Evolutionary conservation across 1,284 basidiomycete genomes (phyloP).

Genomic region (Naganishia albida): DNA sequence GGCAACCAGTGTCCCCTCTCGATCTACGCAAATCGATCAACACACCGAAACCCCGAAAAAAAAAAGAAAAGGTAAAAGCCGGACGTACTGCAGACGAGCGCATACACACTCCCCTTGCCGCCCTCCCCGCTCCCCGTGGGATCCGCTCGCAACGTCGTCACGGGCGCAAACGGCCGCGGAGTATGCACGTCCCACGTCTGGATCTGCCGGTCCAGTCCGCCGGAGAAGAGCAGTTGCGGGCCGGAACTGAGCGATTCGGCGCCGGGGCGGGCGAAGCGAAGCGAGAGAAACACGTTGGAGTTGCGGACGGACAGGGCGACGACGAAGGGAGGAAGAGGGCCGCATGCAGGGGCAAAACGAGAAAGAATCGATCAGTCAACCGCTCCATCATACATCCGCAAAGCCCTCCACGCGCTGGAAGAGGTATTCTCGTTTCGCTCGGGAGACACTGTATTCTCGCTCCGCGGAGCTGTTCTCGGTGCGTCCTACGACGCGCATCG

Average conservation of each 20-base stretch:
- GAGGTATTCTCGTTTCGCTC: no score
- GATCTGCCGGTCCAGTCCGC: slow-evolving; percentile 89
- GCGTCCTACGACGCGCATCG: slow-evolving; percentile 10
- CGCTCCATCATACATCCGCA: no score
- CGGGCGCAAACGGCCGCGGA: slow-evolving; percentile 48
- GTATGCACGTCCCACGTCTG: slow-evolving; percentile 88
- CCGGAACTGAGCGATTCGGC: slow-evolving; percentile 59
- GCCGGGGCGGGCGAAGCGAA: background rate
- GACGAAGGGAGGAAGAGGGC: no score
- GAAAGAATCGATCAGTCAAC: background rate
- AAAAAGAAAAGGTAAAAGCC: background rate
- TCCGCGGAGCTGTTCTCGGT: background rate
- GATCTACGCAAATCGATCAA: slow-evolving; percentile 66
- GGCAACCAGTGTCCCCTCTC: slow-evolving; percentile 70
- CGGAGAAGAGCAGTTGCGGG: slow-evolving; percentile 84
- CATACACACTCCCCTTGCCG: slow-evolving; percentile 76
- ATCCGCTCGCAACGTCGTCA: slow-evolving; percentile 42
- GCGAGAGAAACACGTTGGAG: no score
- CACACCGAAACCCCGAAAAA: background rate
- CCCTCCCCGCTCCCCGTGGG: slow-evolving; percentile 57
- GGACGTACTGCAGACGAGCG: slow-evolving; percentile 62
- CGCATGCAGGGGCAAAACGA: background rate
- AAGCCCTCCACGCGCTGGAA: no score
- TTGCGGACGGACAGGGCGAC: no score
- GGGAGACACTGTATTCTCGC: no score